Evolutionary conservation across 1,139 yeast genomes (phyloP).

Genomic region (Magnusiomyces tetraspermus): DNA sequence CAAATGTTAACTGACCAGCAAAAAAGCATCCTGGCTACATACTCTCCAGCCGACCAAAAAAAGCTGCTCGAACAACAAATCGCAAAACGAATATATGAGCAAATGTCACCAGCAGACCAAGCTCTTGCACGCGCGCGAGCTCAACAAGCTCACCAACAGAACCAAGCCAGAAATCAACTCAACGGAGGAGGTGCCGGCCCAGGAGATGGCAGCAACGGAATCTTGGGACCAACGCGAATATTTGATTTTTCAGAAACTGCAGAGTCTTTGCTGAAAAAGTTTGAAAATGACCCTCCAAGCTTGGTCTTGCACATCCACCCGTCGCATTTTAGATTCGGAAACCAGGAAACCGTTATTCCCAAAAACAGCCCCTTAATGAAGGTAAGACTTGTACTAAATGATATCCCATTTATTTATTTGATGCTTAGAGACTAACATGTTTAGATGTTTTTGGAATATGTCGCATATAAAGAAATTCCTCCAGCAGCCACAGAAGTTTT

Average conservation of each 20-base stretch:
- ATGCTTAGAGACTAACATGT: no score
- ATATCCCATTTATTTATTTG: no score
- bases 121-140: slow-evolving; percentile 9
- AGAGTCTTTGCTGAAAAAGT: slow-evolving; percentile 67
- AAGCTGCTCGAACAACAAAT: neutral
- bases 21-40: neutral
- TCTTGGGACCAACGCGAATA: neutral
- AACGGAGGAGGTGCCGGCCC: no score
- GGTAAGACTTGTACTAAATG: neutral
- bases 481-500: slow-evolving; percentile 82
- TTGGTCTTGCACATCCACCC: slow-evolving; percentile 83
- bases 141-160: neutral
- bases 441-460: slow-evolving; percentile 54
- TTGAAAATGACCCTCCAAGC: slow-evolving; percentile 70
- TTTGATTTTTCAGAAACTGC: slow-evolving; percentile 49
- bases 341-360: slow-evolving; percentile 70
- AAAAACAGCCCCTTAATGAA: slow-evolving; percentile 72
- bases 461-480: slow-evolving; percentile 75
- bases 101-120: neutral
- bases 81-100: neutral
- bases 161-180: neutral
- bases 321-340: slow-evolving; percentile 75
- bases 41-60: neutral
- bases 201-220: no score
- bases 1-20: slow-evolving; percentile 4